Base-by-base conservation (phyloP, 768 basidiomycete genomes). In the Coprinellus micaceus region DNA sequence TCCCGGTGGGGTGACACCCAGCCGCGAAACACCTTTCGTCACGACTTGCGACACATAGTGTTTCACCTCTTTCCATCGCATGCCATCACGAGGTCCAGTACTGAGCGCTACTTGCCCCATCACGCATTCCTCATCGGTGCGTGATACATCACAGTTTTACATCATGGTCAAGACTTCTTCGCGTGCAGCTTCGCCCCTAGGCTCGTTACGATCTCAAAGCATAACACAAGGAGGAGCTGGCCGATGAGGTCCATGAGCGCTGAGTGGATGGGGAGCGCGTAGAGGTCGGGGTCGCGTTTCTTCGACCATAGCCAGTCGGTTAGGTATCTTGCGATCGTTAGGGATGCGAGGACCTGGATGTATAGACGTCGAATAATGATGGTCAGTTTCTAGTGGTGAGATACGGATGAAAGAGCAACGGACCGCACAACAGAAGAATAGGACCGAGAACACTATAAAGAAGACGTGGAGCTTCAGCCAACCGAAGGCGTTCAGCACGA, bases 261-360 rank as follows among this genome's bases (percentile, higher is more conserved):
- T 11, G 91, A 93, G 61, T 96, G 94, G 25, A 96, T 82, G 7
- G 94, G 94, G n/a, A 98, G 73, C 1, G 93, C 93, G 67, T 96
- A 95, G 72, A 89, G 86, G 67, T 98, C 94, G 4, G 94, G 94
- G 67, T 98, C 94, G 25, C 84, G 76, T 11, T 82, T 76, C 54
- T 76, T 83, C 0, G 81, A 79, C 93, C 94, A 96, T 25, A 97
- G 79, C 66, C 83, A 85, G 43, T 82, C 71, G 2, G 93, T 94
- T 48, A 94, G 74, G 11, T 66, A 63, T 49, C 77, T 81, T 1
- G 90, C 93, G 30, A 89, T 69, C 26, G 77, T 24, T 4, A 98
- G 77, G 2, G 94, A 94, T 56, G 83, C 71, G 12, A 78, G 67
- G 25, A 89, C 86, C 93, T 96, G 64, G 54, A 21, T 10, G 6